phyloP scores from a whole-genome alignment of 768 basidiomycete genomes.

The Suillus occidentalis region DNA sequence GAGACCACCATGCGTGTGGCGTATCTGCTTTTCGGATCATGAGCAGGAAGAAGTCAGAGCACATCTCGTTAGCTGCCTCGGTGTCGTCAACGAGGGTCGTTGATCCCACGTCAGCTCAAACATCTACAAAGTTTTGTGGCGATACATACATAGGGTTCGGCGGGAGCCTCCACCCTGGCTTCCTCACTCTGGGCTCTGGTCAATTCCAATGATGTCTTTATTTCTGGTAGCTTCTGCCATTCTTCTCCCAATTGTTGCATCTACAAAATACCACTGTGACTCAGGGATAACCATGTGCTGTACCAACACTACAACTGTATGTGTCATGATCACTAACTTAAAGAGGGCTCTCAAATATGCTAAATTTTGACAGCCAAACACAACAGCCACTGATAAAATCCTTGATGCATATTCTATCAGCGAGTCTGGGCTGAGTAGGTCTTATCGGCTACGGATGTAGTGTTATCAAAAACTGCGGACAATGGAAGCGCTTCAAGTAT shows the following conservation, averaged over 20 bases:
- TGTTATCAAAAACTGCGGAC: background rate
- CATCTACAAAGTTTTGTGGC: background rate
- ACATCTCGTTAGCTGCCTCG: background rate
- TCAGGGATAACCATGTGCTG: background rate
- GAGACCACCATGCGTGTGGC: background rate
- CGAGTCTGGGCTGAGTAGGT: background rate
- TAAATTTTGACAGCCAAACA: background rate
- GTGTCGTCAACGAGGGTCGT: background rate
- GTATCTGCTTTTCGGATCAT: background rate
- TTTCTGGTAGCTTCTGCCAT: background rate
- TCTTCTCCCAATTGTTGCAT: background rate
- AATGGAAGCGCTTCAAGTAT: background rate
- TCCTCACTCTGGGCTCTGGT: background rate
- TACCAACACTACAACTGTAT: background rate
- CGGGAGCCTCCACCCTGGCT: background rate
- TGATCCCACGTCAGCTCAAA: background rate
- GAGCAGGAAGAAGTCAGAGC: background rate
- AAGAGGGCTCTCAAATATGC: no score
- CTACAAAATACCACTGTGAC: background rate
- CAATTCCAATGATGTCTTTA: background rate
- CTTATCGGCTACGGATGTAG: background rate
- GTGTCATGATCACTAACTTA: background rate
- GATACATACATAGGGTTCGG: background rate
- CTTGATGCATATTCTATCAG: background rate
- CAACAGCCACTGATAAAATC: background rate